A percentile compares a stretch with the other conserved stretches of the same genome.
Evolutionary conservation across 768 basidiomycete genomes (phyloP).

Genomic region (Trametes villosa): DNA sequence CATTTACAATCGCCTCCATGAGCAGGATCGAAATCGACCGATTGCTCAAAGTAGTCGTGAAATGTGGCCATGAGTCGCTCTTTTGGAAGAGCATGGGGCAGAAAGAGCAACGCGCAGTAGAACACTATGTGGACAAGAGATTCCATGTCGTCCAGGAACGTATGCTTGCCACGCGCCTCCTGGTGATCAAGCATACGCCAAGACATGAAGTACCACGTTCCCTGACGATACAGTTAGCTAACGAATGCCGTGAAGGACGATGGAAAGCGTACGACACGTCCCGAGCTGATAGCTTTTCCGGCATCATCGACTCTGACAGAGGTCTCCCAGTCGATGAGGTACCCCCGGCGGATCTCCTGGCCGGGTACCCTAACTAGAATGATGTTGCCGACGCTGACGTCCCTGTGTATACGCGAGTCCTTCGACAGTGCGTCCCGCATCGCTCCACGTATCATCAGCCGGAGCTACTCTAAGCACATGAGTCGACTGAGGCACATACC

Average conservation of each 20-base stretch:
- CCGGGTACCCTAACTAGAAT: slow-evolving; percentile 7
- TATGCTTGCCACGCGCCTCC: background rate
- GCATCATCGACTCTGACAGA: background rate
- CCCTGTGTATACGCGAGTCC: slow-evolving; percentile 5
- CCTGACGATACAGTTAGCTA: background rate
- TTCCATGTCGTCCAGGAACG: slow-evolving; percentile 4
- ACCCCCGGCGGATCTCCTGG: background rate
- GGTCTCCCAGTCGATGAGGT: slow-evolving; percentile 17
- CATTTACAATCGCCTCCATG: background rate
- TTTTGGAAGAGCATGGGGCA: background rate
- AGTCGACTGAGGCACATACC: background rate
- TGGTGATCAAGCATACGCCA: background rate
- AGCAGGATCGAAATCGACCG: no score
- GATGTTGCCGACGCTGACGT: slow-evolving; percentile 11
- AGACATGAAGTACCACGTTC: slow-evolving; percentile 7
- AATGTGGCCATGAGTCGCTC: background rate
- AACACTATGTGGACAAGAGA: background rate
- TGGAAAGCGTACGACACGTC: background rate
- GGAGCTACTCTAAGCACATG: background rate
- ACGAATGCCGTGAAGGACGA: background rate
- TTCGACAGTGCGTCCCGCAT: slow-evolving; percentile 9
- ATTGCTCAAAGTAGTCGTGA: background rate
- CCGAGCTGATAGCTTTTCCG: background rate
- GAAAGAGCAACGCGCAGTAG: background rate
- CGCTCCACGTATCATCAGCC: background rate